These are phyloP conservation scores for Colletotrichum lindemuthianum DNA, from an alignment of 2,329 filamentous ascomycete species.

Conservation along the genomic window DNA sequence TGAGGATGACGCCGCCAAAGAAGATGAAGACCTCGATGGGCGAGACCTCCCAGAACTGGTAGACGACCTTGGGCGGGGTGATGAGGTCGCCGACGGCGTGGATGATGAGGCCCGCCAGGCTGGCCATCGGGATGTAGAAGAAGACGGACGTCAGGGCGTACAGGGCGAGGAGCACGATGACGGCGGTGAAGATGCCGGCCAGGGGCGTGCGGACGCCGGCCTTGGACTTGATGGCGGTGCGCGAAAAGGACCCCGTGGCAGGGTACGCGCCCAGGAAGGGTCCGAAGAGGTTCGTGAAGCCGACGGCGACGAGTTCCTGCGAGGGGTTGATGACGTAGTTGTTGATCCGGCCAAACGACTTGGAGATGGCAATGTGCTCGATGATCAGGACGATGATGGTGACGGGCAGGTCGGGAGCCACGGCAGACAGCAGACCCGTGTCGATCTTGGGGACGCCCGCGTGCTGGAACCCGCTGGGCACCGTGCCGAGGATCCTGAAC, in stretches of 20 bases:
- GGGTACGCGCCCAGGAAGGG: conserved; percentile 73
- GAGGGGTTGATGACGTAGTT: conserved; percentile 84
- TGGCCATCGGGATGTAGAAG: conserved; percentile 80
- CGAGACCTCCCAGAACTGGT: conserved; percentile 81
- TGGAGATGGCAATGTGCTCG: conserved; percentile 86
- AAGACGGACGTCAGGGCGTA: conserved; percentile 83
- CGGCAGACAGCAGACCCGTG: conserved; percentile 67
- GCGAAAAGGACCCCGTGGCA: conserved; percentile 61
- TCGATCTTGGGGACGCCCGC: conserved; percentile 74
- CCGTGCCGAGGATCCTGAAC: conserved; percentile 72
- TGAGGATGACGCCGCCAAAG: conserved; percentile 74
- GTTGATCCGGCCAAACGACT: conserved; percentile 82
- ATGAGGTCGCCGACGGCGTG: conserved; percentile 84
- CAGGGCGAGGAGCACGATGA: conserved; percentile 80
- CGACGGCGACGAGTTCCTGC: conserved; percentile 82
- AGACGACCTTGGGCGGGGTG: conserved; percentile 77
- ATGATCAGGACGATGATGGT: conserved; percentile 83
- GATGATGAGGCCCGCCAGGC: conserved; percentile 81
- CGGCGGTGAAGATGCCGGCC: conserved; percentile 80
- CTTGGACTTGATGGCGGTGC: conserved; percentile 86
- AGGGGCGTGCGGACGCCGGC: conserved; percentile 83
- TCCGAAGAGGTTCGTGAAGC: conserved; percentile 78
- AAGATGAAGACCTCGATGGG: conserved; percentile 81
- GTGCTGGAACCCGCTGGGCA: conserved; percentile 79
- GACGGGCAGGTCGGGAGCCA: conserved; percentile 74